Percentiles rank a stretch among this genome's conserved stretches.
These are phyloP conservation scores for Simmondsia chinensis DNA, from an alignment of 148 eudicot genomes.

Conservation along the genomic window DNA sequence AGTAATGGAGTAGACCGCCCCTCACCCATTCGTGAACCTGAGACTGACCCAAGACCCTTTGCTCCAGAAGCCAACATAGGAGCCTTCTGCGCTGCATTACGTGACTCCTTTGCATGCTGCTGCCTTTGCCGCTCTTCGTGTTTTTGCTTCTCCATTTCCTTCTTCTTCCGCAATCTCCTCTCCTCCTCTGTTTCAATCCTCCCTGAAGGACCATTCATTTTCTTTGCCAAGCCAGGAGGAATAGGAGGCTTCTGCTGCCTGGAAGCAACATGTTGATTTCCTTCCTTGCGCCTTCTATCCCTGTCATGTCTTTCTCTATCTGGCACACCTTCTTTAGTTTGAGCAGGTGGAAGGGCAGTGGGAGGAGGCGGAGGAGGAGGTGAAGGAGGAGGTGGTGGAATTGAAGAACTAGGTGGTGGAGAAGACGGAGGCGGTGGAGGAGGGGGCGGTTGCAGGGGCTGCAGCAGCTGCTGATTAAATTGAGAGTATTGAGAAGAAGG, in stretches of 20 bases:
- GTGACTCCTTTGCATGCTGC: slow-evolving; percentile 66
- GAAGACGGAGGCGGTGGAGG: slow-evolving; percentile 78
- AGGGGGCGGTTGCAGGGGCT: slow-evolving; percentile 38
- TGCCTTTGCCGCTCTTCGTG: slow-evolving; percentile 73
- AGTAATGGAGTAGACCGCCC: slow-evolving; percentile 57
- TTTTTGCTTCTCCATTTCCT: slow-evolving; percentile 69
- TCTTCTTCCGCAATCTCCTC: slow-evolving; percentile 74
- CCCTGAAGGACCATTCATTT: slow-evolving; percentile 37
- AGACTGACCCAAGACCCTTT: slow-evolving; percentile 60
- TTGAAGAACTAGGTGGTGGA: slow-evolving; percentile 48
- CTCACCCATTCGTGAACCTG: slow-evolving; percentile 83
- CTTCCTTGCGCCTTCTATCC: too few relatives aligned
- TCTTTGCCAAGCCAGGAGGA: slow-evolving; percentile 35
- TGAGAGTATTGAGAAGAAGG: slow-evolving; percentile 78
- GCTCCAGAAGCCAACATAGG: slow-evolving; percentile 58
- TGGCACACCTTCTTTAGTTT: slow-evolving; percentile 38
- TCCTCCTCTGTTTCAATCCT: slow-evolving; percentile 91
- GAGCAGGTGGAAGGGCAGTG: slow-evolving; percentile 21
- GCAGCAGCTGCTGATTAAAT: slow-evolving; percentile 45
- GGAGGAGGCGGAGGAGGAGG: slow-evolving; percentile 65
- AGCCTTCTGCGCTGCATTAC: slow-evolving; percentile 53
- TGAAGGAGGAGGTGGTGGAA: slow-evolving; percentile 67
- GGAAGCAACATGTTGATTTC: slow-evolving; percentile 25
- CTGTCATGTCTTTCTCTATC: too few relatives aligned
- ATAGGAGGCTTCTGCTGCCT: slow-evolving; percentile 62